Percentiles rank a stretch among this genome's conserved stretches.
phyloP scores from a whole-genome alignment of 345 rosid genomes.

The Geranium brycei region DNA sequence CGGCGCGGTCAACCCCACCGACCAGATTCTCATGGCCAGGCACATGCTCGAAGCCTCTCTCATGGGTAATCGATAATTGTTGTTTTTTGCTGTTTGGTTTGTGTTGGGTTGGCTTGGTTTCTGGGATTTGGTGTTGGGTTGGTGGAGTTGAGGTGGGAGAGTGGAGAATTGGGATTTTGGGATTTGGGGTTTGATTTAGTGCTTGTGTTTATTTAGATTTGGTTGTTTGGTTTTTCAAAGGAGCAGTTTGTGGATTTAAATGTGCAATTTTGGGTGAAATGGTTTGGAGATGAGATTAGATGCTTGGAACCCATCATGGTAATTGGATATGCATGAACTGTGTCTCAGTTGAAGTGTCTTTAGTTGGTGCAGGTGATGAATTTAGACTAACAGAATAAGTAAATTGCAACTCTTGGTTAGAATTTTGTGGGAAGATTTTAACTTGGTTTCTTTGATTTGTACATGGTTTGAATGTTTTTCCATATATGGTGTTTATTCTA shows the following conservation, averaged over 20 bases:
- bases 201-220: neutral
- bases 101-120: neutral
- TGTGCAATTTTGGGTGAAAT: neutral
- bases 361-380: neutral
- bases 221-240: no score
- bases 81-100: neutral
- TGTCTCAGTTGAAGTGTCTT: neutral
- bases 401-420: neutral
- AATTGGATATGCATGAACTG: no score
- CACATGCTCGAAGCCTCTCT: constrained; percentile 81
- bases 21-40: constrained; percentile 58
- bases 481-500: no score
- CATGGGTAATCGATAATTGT: constrained; percentile 49
- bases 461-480: neutral
- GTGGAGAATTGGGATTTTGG: neutral
- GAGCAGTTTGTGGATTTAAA: no score
- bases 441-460: no score
- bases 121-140: neutral
- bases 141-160: neutral
- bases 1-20: constrained; percentile 61
- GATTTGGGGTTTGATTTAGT: neutral
- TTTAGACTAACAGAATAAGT: neutral
- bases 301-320: neutral
- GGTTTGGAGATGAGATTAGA: neutral
- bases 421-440: no score